phyloP scores from a whole-genome alignment of 2,329 filamentous ascomycete species.

The Fusarium azukiicola region DNA sequence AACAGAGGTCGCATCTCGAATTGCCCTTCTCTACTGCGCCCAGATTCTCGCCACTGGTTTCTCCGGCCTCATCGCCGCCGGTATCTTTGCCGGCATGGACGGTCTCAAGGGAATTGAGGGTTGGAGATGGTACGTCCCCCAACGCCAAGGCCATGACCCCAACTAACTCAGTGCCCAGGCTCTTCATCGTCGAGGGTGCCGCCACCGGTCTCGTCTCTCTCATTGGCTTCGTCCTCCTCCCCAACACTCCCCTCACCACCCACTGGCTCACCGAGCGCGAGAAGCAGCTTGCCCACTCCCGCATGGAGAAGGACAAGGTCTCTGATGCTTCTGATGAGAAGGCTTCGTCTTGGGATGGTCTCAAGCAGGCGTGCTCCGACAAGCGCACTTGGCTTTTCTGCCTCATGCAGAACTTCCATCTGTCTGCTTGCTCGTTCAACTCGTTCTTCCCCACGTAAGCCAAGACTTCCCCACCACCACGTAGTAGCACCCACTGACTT shows the following conservation, averaged over 20 bases:
- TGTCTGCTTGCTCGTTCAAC: constrained; percentile 71
- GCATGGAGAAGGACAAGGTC: constrained; percentile 74
- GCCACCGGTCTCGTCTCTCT: constrained; percentile 59
- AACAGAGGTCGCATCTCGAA: constrained; percentile 82
- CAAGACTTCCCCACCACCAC: accelerated
- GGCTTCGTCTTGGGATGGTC: constrained; percentile 68
- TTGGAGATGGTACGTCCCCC: constrained; percentile 75
- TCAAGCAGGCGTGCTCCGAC: constrained; percentile 72
- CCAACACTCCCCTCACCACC: constrained; percentile 68
- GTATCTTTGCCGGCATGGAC: constrained; percentile 72
- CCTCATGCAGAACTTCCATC: constrained; percentile 77
- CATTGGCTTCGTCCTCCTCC: constrained; percentile 57
- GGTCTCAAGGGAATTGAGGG: constrained; percentile 75
- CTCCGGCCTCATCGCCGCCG: constrained; percentile 80
- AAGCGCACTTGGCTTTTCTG: constrained; percentile 75
- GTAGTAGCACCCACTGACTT: neutral
- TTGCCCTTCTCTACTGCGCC: constrained; percentile 79
- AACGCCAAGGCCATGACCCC: accelerated
- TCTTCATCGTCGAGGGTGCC: constrained; percentile 76
- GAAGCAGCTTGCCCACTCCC: constrained; percentile 68
- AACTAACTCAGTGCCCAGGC: constrained; percentile 38
- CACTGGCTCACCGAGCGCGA: constrained; percentile 69
- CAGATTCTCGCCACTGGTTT: constrained; percentile 85
- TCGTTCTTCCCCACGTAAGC: constrained; percentile 68
- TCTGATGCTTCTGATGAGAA: constrained; percentile 63